Evolutionary conservation across 2,329 filamentous ascomycete genomes (phyloP).

Genomic region (Lasiodiplodia hormozganensis): DNA sequence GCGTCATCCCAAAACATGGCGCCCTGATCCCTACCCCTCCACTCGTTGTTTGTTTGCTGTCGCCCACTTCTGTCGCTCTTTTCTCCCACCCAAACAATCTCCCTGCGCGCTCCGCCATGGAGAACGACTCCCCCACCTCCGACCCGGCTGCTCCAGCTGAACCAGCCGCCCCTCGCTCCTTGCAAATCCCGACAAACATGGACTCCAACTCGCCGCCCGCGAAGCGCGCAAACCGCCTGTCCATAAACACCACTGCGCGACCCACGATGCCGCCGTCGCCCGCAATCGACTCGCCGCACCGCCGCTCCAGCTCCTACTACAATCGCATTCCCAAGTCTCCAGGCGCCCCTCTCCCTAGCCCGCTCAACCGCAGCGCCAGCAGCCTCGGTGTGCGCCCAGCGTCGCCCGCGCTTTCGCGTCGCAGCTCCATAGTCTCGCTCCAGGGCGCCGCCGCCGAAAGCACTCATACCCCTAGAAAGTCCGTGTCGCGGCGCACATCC

Average conservation of each 20-base stretch:
- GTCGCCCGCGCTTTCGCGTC: conserved; percentile 48
- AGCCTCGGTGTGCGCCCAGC: conserved; percentile 48
- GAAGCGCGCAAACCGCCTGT: conserved; percentile 45
- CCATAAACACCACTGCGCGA: conserved; percentile 42
- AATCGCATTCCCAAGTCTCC: conserved; percentile 38
- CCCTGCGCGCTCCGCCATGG: conserved; percentile 14
- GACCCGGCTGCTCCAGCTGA: conserved; percentile 11
- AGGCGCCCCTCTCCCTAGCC: conserved; percentile 35
- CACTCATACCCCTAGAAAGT: conserved; percentile 44
- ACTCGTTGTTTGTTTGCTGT: conserved; percentile 12
- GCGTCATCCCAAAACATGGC: conserved; percentile 26
- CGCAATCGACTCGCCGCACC: conserved; percentile 36
- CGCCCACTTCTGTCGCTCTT: conserved; percentile 24
- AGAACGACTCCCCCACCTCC: conserved; percentile 18
- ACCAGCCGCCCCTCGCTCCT: conserved; percentile 24
- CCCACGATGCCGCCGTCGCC: conserved; percentile 42
- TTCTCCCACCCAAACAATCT: conserved; percentile 11
- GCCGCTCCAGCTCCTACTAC: conserved; percentile 32
- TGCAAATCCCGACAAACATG: conserved; percentile 42
- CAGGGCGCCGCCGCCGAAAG: conserved; percentile 17
- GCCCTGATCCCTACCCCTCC: conserved; percentile 20
- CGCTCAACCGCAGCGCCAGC: conserved; percentile 53
- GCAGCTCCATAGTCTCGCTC: conserved; percentile 27
- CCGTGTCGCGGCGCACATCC: conserved; percentile 51
- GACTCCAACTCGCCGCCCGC: conserved; percentile 43